A percentile compares a stretch with the other conserved stretches of the same genome.
phyloP scores from a whole-genome alignment of 1,284 basidiomycete genomes.

The Omphalotus olearius region DNA sequence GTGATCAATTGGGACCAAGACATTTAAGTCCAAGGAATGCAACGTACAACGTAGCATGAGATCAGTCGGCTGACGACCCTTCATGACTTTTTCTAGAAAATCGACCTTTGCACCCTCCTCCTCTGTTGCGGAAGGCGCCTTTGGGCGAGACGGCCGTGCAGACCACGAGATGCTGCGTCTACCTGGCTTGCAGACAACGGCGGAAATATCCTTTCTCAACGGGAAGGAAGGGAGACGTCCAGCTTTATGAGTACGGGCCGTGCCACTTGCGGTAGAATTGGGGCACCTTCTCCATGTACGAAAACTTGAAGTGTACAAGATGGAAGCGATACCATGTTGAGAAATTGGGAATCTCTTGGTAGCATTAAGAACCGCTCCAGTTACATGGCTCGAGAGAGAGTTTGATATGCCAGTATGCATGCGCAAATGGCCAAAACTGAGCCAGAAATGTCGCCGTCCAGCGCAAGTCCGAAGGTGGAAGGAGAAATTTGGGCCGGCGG shows the following conservation, averaged over 20 bases:
- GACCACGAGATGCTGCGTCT: too few species aligned
- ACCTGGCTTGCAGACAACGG: too few species aligned
- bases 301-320: not conserved
- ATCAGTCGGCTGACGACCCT: constrained; percentile 74
- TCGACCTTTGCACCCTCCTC: constrained; percentile 69
- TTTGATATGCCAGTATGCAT: constrained; percentile 44
- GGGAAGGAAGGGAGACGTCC: too few species aligned
- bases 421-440: constrained; percentile 29
- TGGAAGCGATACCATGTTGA: not conserved
- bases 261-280: too few species aligned
- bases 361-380: constrained; percentile 21
- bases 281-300: too few species aligned
- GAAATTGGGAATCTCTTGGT: constrained; percentile 1
- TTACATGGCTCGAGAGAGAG: constrained; percentile 42
- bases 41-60: constrained; percentile 75
- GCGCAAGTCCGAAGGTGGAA: not conserved
- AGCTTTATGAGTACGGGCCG: too few species aligned
- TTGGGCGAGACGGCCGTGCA: constrained; percentile 24
- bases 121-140: constrained; percentile 40
- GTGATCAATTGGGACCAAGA: not conserved
- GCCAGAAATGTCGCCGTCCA: constrained; percentile 20
- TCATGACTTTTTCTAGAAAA: constrained; percentile 77
- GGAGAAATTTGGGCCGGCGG: too few species aligned
- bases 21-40: not conserved
- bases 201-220: too few species aligned